Evolutionary conservation across 352 stramenopile species (phyloP).

Genomic region (Pythium chondricola): DNA sequence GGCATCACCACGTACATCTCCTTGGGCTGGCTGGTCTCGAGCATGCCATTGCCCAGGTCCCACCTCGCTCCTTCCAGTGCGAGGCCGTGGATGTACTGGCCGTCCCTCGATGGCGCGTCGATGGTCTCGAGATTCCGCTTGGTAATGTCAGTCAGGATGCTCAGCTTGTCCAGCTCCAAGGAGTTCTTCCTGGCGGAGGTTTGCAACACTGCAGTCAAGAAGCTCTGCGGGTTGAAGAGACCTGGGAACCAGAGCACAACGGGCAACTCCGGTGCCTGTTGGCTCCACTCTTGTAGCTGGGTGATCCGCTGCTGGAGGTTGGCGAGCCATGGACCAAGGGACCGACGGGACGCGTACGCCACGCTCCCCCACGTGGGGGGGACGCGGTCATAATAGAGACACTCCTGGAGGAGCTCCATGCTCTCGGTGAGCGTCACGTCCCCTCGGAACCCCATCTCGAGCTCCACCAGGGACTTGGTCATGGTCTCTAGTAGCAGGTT

Average conservation of each 20-base stretch:
- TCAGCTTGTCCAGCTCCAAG: slow-evolving; percentile 80
- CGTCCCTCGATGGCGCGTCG: slow-evolving; percentile 83
- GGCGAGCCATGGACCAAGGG: slow-evolving; percentile 74
- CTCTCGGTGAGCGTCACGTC: slow-evolving; percentile 85
- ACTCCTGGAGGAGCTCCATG: slow-evolving; percentile 82
- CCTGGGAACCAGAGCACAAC: slow-evolving; percentile 80
- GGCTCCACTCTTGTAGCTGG: slow-evolving; percentile 86
- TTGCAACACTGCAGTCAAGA: slow-evolving; percentile 79
- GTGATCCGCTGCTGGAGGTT: slow-evolving; percentile 82
- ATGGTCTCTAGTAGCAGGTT: slow-evolving; percentile 80
- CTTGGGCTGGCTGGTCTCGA: slow-evolving; percentile 79
- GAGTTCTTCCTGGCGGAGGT: slow-evolving; percentile 64
- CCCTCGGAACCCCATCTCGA: slow-evolving; percentile 85
- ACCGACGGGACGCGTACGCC: slow-evolving; percentile 74
- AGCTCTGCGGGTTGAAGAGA: slow-evolving; percentile 82
- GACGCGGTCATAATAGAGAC: slow-evolving; percentile 72
- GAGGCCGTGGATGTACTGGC: slow-evolving; percentile 87
- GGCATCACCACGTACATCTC: slow-evolving; percentile 91
- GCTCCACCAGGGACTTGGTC: slow-evolving; percentile 63
- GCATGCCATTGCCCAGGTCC: slow-evolving; percentile 70
- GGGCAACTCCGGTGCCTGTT: slow-evolving; percentile 67
- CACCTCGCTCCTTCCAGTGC: slow-evolving; percentile 88
- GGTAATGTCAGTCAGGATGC: slow-evolving; percentile 77
- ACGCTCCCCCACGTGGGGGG: slow-evolving; percentile 65
- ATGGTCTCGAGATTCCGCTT: slow-evolving; percentile 80